Evolutionary conservation across 345 rosid species (phyloP).

Genomic region (Tarenaya hassleriana): DNA sequence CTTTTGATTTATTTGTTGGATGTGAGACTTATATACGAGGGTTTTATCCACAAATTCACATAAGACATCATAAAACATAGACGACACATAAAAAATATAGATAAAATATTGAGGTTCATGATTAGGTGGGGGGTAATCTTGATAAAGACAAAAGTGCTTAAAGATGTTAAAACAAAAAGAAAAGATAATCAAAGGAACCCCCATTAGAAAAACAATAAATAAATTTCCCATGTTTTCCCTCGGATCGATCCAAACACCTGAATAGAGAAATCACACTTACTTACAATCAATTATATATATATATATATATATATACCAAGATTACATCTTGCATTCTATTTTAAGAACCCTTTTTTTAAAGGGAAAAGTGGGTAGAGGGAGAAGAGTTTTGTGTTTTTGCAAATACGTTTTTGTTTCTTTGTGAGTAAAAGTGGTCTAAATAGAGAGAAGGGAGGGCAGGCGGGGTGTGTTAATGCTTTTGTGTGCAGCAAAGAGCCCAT

Average conservation of each 20-base stretch:
- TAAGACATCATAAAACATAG: not conserved
- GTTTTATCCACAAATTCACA: not conserved
- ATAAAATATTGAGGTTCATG: not conserved
- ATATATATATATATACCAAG: not conserved
- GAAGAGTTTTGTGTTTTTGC: not conserved
- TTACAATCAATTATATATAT: not conserved
- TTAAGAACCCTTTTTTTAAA: not conserved
- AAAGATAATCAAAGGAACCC: slow-evolving; percentile 26
- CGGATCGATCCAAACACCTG: slow-evolving; percentile 17
- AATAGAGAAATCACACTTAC: slow-evolving; percentile 1
- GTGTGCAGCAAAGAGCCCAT: slow-evolving; percentile 16
- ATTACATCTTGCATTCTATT: slow-evolving; percentile 9
- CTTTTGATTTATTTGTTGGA: too few relatives aligned
- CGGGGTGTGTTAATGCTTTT: not conserved
- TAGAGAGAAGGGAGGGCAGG: too few relatives aligned
- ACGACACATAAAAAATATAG: not conserved
- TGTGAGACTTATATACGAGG: too few relatives aligned
- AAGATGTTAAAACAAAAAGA: slow-evolving; percentile 23
- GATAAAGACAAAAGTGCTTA: slow-evolving; percentile 24
- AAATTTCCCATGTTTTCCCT: not conserved
- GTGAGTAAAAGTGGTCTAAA: not conserved
- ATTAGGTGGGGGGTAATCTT: slow-evolving; percentile 20
- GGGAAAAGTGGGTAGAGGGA: too few relatives aligned
- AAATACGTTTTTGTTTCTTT: not conserved
- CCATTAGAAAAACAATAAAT: not conserved